Base-by-base conservation (phyloP, 495 filamentous ascomycete genomes). In the Hamigera avellanea region DNA sequence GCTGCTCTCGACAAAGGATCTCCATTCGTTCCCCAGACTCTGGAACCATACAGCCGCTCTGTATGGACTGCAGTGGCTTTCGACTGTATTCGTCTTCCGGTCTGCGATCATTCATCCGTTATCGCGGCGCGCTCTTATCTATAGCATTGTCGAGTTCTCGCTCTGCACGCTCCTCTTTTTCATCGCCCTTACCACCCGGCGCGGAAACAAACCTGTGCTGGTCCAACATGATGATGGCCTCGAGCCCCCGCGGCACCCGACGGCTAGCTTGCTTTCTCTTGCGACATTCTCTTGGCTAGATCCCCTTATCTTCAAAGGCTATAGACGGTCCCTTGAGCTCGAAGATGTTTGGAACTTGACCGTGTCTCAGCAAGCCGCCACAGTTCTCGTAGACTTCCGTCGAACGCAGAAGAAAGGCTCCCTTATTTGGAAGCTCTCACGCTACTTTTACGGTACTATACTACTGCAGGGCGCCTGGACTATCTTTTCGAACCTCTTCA, bases 41-140 rank as follows among this genome's bases (percentile, higher is more conserved):
- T 99, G 93, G 93, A 86, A 86, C 44, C 91, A 99, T 57, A 96
- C 93, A 0, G 79, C 86, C 6, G 61, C 70, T 31, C 70, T 96
- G n/a, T 99, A 99, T 54, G 67, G 70, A 35, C 63, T 80, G 35
- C 81, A 86, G 49, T 95, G 91, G 83, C 47, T 89, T 21, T 78
- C 88, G 49, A 67, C 71, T 1, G 43, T 84, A 13, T 59, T 86
- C 42, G 57, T 85, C 6, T 91, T 96, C 66, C 82, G 93, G 26
- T 93, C 88, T 21, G 76, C 73, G 26, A 54, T 96, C 33, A 79
- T 96, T 40, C 83, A 91, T 58, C 82, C 88, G 1, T 55, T 64
- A 13, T 69, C 64, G 2, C 48, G 36, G 21, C 51, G 73, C 32
- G 67, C 75, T 10, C 62, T 80, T 50, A 63, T 62, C 19, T 59